A percentile compares a stretch with the other conserved stretches of the same genome.
Evolutionary conservation across 495 filamentous ascomycete species (phyloP).

Genomic region (Talaromyces liani): DNA sequence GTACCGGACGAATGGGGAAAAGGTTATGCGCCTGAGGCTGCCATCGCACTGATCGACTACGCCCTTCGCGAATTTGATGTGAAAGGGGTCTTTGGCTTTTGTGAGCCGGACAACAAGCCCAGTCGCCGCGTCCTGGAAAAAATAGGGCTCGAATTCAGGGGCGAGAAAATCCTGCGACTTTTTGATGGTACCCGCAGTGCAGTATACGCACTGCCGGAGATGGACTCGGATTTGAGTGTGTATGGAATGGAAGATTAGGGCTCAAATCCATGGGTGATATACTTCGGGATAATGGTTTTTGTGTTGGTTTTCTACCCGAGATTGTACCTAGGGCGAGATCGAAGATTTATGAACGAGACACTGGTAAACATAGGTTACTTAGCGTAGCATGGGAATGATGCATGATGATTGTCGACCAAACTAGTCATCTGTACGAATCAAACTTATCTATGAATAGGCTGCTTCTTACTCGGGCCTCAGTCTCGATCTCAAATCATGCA

Average conservation of each 20-base stretch:
- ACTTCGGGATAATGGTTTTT: not conserved
- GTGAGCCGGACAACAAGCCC: conserved; percentile 15
- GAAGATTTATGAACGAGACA: not conserved
- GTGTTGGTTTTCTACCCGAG: not conserved
- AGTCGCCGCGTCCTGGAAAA: conserved; percentile 25
- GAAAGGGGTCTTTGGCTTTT: conserved; percentile 15
- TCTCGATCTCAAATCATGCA: too few relatives aligned
- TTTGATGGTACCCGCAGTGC: conserved; percentile 20
- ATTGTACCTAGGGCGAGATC: too few relatives aligned
- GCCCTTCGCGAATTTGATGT: conserved; percentile 15
- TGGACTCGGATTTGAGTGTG: conserved; percentile 21
- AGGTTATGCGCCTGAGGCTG: conserved; percentile 33
- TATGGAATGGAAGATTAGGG: conserved; percentile 15
- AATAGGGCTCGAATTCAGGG: conserved; percentile 22
- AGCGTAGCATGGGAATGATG: not conserved
- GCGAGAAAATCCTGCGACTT: conserved; percentile 16
- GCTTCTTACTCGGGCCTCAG: too few relatives aligned
- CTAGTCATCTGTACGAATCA: too few relatives aligned
- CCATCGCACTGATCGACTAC: conserved; percentile 21
- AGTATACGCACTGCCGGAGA: conserved; percentile 21
- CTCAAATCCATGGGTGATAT: not conserved
- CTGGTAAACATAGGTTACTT: not conserved
- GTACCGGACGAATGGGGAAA: conserved; percentile 23
- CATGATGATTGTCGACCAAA: not conserved
- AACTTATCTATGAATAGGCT: too few relatives aligned